Evolutionary conservation across 2,329 filamentous ascomycete genomes (phyloP), one percentile per base, ranked within the genome.

Genomic region (Ophiostoma pallidulum): DNA sequence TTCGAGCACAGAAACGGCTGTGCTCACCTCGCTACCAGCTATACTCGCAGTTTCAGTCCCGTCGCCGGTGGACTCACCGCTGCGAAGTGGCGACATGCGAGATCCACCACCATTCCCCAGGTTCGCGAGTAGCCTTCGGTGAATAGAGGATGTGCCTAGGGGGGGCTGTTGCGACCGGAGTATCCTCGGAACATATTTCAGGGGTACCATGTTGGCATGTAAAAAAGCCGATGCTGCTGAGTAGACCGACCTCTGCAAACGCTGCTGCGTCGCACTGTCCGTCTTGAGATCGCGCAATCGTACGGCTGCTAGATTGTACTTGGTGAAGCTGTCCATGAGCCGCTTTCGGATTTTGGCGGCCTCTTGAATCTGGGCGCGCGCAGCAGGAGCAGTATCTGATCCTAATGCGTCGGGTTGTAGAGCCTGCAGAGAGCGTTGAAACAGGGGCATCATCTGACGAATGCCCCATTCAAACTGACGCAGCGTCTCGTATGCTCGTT

Each of bases 391-490:
- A 20, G 63, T 66, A 37, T 54, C 48, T 4, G 45, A 16, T 0
- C 48, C 54, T 5, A 43, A 13, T 1, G 48, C 54, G 18, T 69
- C 65, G 2, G 74, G 66, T 48, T 95, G 89, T 4, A 96, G 66
- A 2, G 80, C 75, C 6, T 79, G 59, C 3, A 96, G 71, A 0
- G 88, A 71, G 51, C 82, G 84, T 59, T 95, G 90, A 54, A 96
- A 96, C 7, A 81, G 80, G 0, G 90, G 90, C 49, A 95, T 71
- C 36, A 95, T 73, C 46, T 87, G 71, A 29, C 82, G 77, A 55
- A 96, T 95, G 33, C 90, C 90, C 49, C 84, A 75, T 66, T 96
- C 87, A 54, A 95, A 95, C 59, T 95, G 87, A 0, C 82, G 71
- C 2, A 96, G 71, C 12, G 89, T 94, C 57, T 80, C 84, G 62